Conservation (phyloP, 345 rosid species). For the Aegle marmelos region DNA sequence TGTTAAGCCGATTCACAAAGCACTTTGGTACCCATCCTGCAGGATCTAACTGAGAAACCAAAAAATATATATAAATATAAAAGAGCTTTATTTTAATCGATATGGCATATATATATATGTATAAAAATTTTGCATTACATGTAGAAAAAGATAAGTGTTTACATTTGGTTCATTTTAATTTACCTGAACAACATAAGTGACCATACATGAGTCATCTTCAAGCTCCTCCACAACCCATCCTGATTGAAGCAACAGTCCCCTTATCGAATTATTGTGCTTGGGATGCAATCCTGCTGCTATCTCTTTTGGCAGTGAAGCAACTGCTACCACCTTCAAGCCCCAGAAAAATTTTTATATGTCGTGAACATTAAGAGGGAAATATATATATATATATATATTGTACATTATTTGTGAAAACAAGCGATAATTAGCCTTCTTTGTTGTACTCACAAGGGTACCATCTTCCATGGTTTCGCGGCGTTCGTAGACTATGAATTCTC, state of each 20-base stretch:
- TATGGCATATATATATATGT: not conserved
- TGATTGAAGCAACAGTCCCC: slow-evolving; percentile 68
- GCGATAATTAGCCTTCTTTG: not conserved
- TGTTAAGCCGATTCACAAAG: slow-evolving; percentile 69
- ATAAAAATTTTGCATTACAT: too few relatives aligned
- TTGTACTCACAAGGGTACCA: slow-evolving; percentile 55
- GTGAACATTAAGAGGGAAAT: too few relatives aligned
- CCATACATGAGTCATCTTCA: slow-evolving; percentile 61
- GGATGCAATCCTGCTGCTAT: slow-evolving; percentile 77
- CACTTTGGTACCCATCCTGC: slow-evolving; percentile 86
- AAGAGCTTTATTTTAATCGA: not conserved
- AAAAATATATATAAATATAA: too few relatives aligned
- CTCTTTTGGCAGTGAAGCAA: slow-evolving; percentile 76
- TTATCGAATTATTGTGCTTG: slow-evolving; percentile 54
- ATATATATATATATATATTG: too few relatives aligned
- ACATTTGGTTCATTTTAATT: not conserved
- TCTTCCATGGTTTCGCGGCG: slow-evolving; percentile 82
- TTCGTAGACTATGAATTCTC: slow-evolving; percentile 80
- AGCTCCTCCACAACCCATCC: slow-evolving; percentile 93
- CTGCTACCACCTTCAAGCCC: slow-evolving; percentile 59
- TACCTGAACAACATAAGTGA: slow-evolving; percentile 82
- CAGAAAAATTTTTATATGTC: not conserved
- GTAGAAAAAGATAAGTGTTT: too few relatives aligned
- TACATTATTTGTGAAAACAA: not conserved
- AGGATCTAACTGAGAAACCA: slow-evolving; percentile 65